phyloP scores from a whole-genome alignment of 2,329 filamentous ascomycete species.

The Elsinoe ampelina region DNA sequence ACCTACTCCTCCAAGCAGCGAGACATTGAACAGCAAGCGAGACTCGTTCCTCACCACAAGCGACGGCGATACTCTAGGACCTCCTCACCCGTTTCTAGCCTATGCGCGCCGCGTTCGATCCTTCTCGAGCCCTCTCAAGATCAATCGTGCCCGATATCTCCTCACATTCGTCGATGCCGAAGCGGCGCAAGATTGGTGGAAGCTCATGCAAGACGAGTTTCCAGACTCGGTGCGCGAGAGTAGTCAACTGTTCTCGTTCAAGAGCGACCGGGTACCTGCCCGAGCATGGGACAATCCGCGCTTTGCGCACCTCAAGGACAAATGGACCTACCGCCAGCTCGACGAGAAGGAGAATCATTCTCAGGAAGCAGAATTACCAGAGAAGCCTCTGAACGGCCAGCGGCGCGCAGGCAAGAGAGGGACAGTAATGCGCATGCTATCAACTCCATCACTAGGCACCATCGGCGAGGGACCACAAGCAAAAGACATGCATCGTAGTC shows the following conservation, averaged over 20 bases:
- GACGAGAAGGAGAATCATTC: conserved; percentile 21
- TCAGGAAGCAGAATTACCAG: conserved; percentile 4
- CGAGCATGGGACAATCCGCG: conserved; percentile 23
- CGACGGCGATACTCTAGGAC: conserved; percentile 11
- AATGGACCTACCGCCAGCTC: conserved; percentile 26
- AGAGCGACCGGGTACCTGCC: conserved; percentile 21
- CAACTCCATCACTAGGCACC: conserved; percentile 14
- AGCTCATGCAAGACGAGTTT: conserved; percentile 24
- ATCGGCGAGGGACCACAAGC: conserved; percentile 11
- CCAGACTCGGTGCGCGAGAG: conserved; percentile 23
- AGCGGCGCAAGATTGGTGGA: conserved; percentile 27
- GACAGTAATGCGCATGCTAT: conserved; percentile 12
- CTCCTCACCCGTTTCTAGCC: conserved; percentile 14
- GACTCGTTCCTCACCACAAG: conserved; percentile 3
- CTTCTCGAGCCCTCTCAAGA: conserved; percentile 17
- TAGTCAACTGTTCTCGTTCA: conserved; percentile 27
- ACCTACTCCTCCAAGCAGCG: conserved; percentile 12
- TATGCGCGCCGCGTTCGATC: conserved; percentile 17
- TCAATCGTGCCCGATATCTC: conserved; percentile 22
- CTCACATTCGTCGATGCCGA: conserved; percentile 26
- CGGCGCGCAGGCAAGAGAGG: background rate
- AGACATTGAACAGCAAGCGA: conserved; percentile 3
- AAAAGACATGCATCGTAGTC: background rate
- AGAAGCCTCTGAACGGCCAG: background rate
- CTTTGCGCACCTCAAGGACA: conserved; percentile 24